These are phyloP conservation scores for Pythium phragmitis DNA, from an alignment of 352 stramenopile genomes.

Conservation along the genomic window DNA sequence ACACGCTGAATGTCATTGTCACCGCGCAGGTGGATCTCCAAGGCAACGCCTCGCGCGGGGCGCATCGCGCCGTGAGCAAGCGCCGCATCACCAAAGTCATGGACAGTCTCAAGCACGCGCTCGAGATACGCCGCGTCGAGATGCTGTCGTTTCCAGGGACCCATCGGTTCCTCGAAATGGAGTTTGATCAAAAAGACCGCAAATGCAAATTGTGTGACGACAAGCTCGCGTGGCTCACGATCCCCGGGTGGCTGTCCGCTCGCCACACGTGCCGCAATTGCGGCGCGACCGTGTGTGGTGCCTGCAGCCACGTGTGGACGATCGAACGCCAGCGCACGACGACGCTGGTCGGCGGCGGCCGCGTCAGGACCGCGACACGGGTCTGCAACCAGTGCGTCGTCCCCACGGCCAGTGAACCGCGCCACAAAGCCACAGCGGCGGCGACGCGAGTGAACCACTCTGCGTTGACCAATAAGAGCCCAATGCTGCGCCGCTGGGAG, in stretches of 20 bases:
- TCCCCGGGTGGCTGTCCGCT: slow-evolving; percentile 8
- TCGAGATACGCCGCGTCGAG: slow-evolving; percentile 14
- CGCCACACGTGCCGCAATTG: slow-evolving; percentile 24
- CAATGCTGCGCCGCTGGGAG: background rate
- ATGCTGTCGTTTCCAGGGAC: slow-evolving; percentile 13
- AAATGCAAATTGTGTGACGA: slow-evolving; percentile 8
- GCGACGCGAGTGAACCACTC: background rate
- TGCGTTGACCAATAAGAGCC: background rate
- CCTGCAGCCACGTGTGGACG: slow-evolving; percentile 18
- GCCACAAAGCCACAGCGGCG: background rate
- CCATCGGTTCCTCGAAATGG: slow-evolving; percentile 9
- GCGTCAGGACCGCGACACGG: slow-evolving; percentile 18
- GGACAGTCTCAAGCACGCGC: background rate
- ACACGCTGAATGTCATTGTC: slow-evolving; percentile 31
- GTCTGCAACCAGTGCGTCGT: slow-evolving; percentile 15
- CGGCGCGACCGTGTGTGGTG: slow-evolving; percentile 7
- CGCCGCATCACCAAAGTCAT: slow-evolving; percentile 11
- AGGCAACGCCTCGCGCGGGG: slow-evolving; percentile 20
- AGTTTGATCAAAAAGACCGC: slow-evolving; percentile 16
- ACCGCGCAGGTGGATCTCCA: slow-evolving; percentile 34
- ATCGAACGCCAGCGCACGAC: slow-evolving; percentile 20
- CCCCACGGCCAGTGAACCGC: too few species aligned
- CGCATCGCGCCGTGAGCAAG: slow-evolving; percentile 9
- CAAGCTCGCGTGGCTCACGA: background rate
- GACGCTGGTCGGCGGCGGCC: slow-evolving; percentile 14